phyloP scores from a whole-genome alignment of 768 basidiomycete genomes.

The Boletus vinaceobasis region DNA sequence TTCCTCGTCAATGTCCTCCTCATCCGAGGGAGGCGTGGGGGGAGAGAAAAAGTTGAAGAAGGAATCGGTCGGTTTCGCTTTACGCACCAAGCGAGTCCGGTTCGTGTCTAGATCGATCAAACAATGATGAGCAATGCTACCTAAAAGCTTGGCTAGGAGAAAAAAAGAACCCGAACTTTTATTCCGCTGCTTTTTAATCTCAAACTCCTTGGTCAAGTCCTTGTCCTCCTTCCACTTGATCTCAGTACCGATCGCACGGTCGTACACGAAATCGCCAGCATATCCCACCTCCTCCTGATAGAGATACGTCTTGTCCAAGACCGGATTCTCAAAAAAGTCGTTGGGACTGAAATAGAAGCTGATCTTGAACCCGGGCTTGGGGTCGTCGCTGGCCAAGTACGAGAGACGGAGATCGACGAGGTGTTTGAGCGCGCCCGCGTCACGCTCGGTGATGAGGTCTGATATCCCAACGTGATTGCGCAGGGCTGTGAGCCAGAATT shows the following conservation, averaged over 20 bases:
- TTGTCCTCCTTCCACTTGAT: conserved; percentile 99
- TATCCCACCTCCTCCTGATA: conserved; percentile 94
- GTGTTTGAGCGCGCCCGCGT: conserved; percentile 79
- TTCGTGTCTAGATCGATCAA: conserved; percentile 59
- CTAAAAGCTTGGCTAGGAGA: not conserved
- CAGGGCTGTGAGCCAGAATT: conserved; percentile 98
- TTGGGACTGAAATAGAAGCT: conserved; percentile 77
- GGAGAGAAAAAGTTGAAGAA: conserved; percentile 99
- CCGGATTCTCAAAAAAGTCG: conserved; percentile 82
- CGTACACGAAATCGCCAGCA: conserved; percentile 94
- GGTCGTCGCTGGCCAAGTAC: conserved; percentile 63
- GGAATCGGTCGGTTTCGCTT: conserved; percentile 86
- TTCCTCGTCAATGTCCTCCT: conserved; percentile 72
- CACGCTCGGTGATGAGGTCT: conserved; percentile 91
- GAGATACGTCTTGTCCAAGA: conserved; percentile 89
- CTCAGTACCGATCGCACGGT: conserved; percentile 85
- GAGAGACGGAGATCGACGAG: conserved; percentile 78
- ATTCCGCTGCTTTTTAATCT: conserved; percentile 99
- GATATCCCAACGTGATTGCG: conserved; percentile 84
- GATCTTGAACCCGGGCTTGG: conserved; percentile 90
- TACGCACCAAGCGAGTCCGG: conserved; percentile 77
- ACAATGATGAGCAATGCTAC: not conserved
- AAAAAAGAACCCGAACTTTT: conserved; percentile 68
- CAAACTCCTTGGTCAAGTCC: conserved; percentile 94
- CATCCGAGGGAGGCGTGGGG: conserved; percentile 60